Evolutionary conservation across 176 grass and related monocot species (phyloP).

Genomic region (Oryza glumipatula): DNA sequence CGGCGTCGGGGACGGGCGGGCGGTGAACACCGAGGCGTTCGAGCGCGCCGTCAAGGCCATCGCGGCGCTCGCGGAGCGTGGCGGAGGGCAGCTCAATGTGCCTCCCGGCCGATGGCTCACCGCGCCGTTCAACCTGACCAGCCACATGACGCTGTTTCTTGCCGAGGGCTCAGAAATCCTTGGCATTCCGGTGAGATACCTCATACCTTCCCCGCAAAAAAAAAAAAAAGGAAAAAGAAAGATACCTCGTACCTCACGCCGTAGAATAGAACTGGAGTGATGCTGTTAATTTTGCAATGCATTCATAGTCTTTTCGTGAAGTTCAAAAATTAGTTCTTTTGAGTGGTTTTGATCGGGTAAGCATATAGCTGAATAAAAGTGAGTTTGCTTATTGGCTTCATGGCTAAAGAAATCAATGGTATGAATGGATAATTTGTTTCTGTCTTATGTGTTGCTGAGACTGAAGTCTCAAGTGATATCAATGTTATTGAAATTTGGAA

Average conservation of each 20-base stretch:
- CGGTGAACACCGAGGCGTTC: conserved; percentile 79
- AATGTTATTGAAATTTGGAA: neutral
- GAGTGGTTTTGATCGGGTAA: neutral
- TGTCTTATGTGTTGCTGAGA: neutral
- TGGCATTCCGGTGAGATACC: conserved; percentile 65
- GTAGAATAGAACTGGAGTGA: neutral
- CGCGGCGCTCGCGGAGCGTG: conserved; percentile 42
- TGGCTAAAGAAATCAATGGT: conserved; percentile 1
- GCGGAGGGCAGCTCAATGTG: conserved; percentile 87
- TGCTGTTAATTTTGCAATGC: conserved; percentile 1
- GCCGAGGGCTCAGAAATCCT: conserved; percentile 79
- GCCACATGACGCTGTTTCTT: conserved; percentile 90
- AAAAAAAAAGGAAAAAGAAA: no score
- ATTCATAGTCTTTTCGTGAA: neutral
- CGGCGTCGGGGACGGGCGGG: conserved; percentile 71
- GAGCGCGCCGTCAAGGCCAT: conserved; percentile 76
- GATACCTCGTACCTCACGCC: no score
- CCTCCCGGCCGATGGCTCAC: conserved; percentile 77
- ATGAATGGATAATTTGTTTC: no score
- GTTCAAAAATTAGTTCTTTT: conserved; percentile 9
- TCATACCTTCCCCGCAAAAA: neutral
- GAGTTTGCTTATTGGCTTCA: conserved; percentile 17
- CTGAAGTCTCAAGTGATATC: neutral
- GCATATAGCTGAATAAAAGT: neutral
- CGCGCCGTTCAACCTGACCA: conserved; percentile 92